These are phyloP conservation scores for Blechomonas ayalai DNA, from an alignment of 208 protist genomes.

Conservation along the genomic window DNA sequence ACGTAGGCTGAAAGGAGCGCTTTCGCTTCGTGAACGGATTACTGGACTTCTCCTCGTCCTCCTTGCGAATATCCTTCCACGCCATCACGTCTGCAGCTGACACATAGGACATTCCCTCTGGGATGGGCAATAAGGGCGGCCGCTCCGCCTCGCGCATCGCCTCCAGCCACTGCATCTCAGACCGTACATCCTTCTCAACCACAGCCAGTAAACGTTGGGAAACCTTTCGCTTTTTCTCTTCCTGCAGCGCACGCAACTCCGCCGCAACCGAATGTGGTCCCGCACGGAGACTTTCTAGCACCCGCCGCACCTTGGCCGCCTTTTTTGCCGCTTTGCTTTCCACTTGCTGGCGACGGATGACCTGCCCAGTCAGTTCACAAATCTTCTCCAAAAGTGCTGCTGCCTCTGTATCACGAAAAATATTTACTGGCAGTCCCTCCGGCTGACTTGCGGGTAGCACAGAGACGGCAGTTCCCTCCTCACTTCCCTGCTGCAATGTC, in stretches of 20 bases:
- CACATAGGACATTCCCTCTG: slow-evolving; percentile 80
- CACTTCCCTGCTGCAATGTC: too few species aligned
- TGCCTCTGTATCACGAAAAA: slow-evolving; percentile 58
- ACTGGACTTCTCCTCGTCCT: slow-evolving; percentile 23
- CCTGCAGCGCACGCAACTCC: slow-evolving; percentile 27
- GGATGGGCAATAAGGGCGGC: slow-evolving; percentile 72
- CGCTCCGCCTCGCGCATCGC: slow-evolving; percentile 78
- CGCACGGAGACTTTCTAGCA: slow-evolving; percentile 5
- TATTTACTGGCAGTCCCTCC: slow-evolving; percentile 12
- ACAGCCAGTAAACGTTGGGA: slow-evolving; percentile 44
- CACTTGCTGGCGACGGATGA: slow-evolving; percentile 24
- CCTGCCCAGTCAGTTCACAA: slow-evolving; percentile 20
- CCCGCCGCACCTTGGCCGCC: slow-evolving; percentile 9
- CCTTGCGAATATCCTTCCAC: slow-evolving; percentile 47
- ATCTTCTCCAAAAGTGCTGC: slow-evolving; percentile 60
- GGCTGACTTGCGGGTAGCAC: background rate
- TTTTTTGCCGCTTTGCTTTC: slow-evolving; percentile 21
- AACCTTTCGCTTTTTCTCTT: slow-evolving; percentile 34
- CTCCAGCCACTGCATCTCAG: slow-evolving; percentile 72
- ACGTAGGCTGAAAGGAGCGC: slow-evolving; percentile 29
- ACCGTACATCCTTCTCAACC: slow-evolving; percentile 63
- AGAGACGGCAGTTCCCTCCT: background rate
- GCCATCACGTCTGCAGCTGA: slow-evolving; percentile 65
- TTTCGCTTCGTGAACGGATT: slow-evolving; percentile 54
- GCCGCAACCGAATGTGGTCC: slow-evolving; percentile 8